Evolutionary conservation across 208 protist genomes (phyloP).

Genomic region (Wallacemonas collosoma): DNA sequence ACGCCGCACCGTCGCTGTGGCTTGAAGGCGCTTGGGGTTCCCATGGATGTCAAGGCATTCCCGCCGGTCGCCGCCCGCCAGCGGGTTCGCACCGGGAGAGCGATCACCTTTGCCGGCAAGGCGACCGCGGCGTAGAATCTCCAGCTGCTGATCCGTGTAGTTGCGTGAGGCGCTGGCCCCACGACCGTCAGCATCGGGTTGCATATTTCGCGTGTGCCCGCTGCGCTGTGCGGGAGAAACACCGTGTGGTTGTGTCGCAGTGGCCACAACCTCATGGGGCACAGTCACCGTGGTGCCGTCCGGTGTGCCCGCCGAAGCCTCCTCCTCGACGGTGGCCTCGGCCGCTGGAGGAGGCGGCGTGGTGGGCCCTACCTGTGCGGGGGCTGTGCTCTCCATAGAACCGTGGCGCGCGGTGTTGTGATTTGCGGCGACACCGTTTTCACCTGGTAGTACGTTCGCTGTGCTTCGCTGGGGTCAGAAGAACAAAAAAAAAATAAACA

Average conservation of each 20-base stretch:
- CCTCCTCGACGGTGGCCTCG: background rate
- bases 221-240: background rate
- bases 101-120: slow-evolving; percentile 3
- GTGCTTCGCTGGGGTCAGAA: too few relatives aligned
- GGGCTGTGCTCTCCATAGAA: too few relatives aligned
- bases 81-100: background rate
- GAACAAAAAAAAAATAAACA: too few relatives aligned
- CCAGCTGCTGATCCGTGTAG: background rate
- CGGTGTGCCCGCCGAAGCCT: background rate
- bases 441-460: too few relatives aligned
- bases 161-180: background rate
- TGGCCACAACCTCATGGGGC: background rate
- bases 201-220: background rate
- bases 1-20: background rate
- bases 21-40: background rate
- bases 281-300: background rate
- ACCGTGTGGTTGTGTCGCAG: background rate
- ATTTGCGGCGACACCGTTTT: too few relatives aligned
- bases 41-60: slow-evolving; percentile 10
- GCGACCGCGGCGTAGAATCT: slow-evolving; percentile 10
- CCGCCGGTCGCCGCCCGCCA: background rate
- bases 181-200: background rate
- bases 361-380: too few relatives aligned
- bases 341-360: background rate
- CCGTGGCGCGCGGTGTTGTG: too few relatives aligned